These are phyloP conservation scores for Tilletia walkeri DNA, from an alignment of 1,284 basidiomycete genomes.

Conservation along the genomic window DNA sequence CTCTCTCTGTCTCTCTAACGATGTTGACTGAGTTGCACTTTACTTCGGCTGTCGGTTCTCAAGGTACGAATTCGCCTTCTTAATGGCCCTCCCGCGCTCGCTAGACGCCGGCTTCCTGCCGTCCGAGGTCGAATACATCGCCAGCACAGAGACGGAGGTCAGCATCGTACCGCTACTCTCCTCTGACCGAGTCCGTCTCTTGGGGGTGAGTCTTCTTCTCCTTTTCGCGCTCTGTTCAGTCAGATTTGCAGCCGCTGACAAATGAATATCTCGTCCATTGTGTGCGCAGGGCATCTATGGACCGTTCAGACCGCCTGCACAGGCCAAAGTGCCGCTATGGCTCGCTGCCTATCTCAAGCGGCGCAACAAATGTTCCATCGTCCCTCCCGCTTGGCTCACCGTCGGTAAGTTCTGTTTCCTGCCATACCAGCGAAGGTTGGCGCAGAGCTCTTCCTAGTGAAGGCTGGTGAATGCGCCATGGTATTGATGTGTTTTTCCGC, in stretches of 20 bases:
- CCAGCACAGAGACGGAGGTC: conserved; percentile 35
- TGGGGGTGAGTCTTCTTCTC: conserved; percentile 23
- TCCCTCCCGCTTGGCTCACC: conserved; percentile 82
- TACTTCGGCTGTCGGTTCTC: too few species aligned
- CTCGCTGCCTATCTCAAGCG: conserved; percentile 87
- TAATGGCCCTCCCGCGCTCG: conserved; percentile 25
- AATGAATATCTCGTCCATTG: neutral
- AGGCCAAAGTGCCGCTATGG: conserved; percentile 84
- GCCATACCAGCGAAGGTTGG: too few species aligned
- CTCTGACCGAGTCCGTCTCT: conserved; percentile 48
- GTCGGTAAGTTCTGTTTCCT: conserved; percentile 65
- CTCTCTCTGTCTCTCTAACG: too few species aligned
- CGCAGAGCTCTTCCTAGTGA: too few species aligned
- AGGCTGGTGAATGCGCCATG: neutral
- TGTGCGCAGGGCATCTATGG: conserved; percentile 65
- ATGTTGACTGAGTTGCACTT: too few species aligned
- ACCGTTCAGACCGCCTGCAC: conserved; percentile 81
- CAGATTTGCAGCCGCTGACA: too few species aligned
- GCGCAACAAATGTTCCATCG: conserved; percentile 88
- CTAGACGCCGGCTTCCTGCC: conserved; percentile 26
- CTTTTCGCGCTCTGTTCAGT: too few species aligned
- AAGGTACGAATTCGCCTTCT: too few species aligned
- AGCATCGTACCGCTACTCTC: conserved; percentile 45
- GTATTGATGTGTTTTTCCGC: conserved; percentile 7
- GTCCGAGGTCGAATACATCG: conserved; percentile 30